A percentile compares a stretch with the other conserved stretches of the same genome.
Conservation (phyloP, 2,329 filamentous ascomycete genomes). For the Triangularia verruculosa region DNA sequence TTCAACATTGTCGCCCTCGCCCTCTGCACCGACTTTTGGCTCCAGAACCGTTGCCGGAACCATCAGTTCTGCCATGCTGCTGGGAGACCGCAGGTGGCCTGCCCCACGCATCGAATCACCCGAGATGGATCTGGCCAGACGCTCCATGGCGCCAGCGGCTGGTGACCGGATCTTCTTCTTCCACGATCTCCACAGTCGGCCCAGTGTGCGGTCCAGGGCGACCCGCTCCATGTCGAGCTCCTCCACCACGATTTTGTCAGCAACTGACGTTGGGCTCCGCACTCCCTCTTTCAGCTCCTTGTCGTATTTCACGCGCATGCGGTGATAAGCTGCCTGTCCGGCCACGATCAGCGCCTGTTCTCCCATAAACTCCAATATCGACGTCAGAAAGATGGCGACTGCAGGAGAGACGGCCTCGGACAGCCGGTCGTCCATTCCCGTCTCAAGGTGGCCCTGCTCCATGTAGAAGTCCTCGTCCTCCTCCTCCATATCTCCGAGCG, state of each 20-base stretch:
- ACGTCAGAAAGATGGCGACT: conserved; percentile 92
- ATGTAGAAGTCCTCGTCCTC: conserved; percentile 92
- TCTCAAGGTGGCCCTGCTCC: conserved; percentile 70
- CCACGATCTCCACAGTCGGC: conserved; percentile 91
- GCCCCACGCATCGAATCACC: conserved; percentile 42
- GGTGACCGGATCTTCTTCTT: conserved; percentile 75
- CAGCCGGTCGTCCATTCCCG: conserved; percentile 53
- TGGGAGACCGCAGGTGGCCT: conserved; percentile 38
- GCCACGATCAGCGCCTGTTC: conserved; percentile 88
- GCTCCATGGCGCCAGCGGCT: conserved; percentile 41
- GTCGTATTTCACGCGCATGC: conserved; percentile 57
- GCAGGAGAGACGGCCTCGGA: conserved; percentile 79
- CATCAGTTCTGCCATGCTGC: conserved; percentile 36
- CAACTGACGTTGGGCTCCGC: conserved; percentile 45
- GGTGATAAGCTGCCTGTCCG: conserved; percentile 75
- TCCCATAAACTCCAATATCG: conserved; percentile 88
- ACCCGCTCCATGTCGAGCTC: conserved; percentile 91
- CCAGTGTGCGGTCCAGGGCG: conserved; percentile 82
- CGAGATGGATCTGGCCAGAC: conserved; percentile 43
- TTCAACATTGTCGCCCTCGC: not conserved
- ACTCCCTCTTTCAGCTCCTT: conserved; percentile 56
- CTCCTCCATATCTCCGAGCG: conserved; percentile 93
- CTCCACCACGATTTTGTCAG: conserved; percentile 75
- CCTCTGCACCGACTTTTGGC: conserved; percentile 27
- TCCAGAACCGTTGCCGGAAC: conserved; percentile 40